Base-by-base conservation (phyloP, 805 yeast genomes). In the Blastobotrys chiropterorum region DNA sequence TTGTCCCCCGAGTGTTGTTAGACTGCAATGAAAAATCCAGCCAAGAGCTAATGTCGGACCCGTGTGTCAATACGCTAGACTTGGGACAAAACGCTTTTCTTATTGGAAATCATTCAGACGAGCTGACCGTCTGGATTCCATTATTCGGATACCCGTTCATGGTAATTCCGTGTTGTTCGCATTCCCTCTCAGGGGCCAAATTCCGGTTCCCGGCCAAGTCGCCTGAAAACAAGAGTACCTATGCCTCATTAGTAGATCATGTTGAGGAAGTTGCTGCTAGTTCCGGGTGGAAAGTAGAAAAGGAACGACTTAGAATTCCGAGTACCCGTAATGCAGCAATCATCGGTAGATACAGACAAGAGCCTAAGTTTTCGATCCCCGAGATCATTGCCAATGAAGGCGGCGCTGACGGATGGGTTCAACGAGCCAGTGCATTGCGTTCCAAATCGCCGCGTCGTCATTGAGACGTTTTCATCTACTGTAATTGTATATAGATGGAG, bases 81-180 rank as follows among this genome's bases (percentile, higher is more conserved):
- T 14, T 15, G 47, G 19, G n/a, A 14, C 13, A 39, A 14, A 77
- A 84, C 59, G 84, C 96, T 0, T 92, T 92, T 61, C 68, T 90
- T 38, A 90, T 92, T 44, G 98, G 98, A 1, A 92, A 92, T 65
- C 98, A 92, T 64, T 86, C 96, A 0, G 98, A 92, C 66, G 98
- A 92, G 64, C 74, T 92, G 52, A 90, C 97, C 0, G 86, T 96
- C 58, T 92, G 98, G 97, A 82, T 92, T 38, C 98, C 98, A 2
- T 70, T 92, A 8, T 69, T 92, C 8, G 85, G 77, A 56, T 51
- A 56, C 31, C 96, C 97, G 4, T 92, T 88, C 65, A 72, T 92
- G 73, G 96, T 89, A 7, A 87, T 92, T 42, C 98, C 98, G 8
- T 92, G 98, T 66, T 92, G 98, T 66, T 90, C 97, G 0, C 96